These are phyloP conservation scores for Colletotrichum paranaense DNA, from an alignment of 2,329 filamentous ascomycete species.

Conservation along the genomic window DNA sequence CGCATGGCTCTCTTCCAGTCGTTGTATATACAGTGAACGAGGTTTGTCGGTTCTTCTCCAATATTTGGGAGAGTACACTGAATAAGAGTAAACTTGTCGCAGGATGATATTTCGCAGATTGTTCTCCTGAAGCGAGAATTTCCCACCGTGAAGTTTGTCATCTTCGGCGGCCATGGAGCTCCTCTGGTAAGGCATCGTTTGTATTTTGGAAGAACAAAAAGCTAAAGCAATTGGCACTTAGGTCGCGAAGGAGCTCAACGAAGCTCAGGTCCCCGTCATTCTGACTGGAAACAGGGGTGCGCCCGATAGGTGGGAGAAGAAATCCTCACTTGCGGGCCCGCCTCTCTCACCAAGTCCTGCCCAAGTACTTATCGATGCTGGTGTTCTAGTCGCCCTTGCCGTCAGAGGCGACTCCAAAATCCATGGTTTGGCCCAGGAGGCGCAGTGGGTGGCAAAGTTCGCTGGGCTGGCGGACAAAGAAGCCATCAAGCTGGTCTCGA, in stretches of 20 bases:
- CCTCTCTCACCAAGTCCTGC: constrained; percentile 52
- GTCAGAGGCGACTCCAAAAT: constrained; percentile 48
- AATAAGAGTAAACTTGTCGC: not conserved
- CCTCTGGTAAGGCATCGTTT: constrained; percentile 43
- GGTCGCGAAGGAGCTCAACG: constrained; percentile 51
- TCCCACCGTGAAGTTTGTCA: constrained; percentile 45
- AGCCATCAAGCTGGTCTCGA: constrained; percentile 49
- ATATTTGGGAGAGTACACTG: too few species aligned
- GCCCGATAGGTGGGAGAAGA: constrained; percentile 48
- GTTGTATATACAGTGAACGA: constrained; percentile 15
- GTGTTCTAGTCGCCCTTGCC: not conserved
- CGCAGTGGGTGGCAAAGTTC: constrained; percentile 52
- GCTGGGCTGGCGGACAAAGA: constrained; percentile 46
- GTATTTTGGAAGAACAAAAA: not conserved
- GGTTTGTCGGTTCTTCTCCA: not conserved
- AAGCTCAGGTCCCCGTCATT: constrained; percentile 52
- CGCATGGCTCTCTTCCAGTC: not conserved
- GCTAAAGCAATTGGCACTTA: constrained; percentile 15
- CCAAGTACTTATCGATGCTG: constrained; percentile 4
- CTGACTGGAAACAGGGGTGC: constrained; percentile 50
- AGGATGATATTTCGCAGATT: constrained; percentile 54
- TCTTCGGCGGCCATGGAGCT: constrained; percentile 50
- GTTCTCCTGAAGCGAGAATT: constrained; percentile 50
- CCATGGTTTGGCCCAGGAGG: constrained; percentile 51
- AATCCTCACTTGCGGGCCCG: constrained; percentile 50